Evolutionary conservation across 129 eudicot species (phyloP).

Genomic region (Tagetes erecta): DNA sequence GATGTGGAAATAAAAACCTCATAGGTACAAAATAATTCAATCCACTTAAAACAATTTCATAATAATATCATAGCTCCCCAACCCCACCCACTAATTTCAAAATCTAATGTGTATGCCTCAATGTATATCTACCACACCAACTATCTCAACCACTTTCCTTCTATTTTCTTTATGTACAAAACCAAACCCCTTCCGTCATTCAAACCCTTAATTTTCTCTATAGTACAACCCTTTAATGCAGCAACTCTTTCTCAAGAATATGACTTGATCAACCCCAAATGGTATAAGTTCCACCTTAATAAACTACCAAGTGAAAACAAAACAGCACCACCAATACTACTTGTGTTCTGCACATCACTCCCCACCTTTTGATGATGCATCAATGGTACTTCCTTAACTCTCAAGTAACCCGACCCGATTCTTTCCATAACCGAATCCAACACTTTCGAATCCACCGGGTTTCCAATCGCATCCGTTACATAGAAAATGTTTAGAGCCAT

Average conservation of each 20-base stretch:
- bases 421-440: slow-evolving; percentile 58
- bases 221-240: slow-evolving; percentile 13
- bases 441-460: slow-evolving; percentile 50
- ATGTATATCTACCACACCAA: slow-evolving; percentile 31
- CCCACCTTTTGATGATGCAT: slow-evolving; percentile 44
- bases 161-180: slow-evolving; percentile 27
- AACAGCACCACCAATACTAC: slow-evolving; percentile 59
- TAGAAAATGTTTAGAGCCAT: slow-evolving; percentile 62
- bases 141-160: slow-evolving; percentile 22
- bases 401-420: slow-evolving; percentile 58
- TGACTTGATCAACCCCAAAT: slow-evolving; percentile 78
- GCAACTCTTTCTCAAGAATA: slow-evolving; percentile 42
- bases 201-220: slow-evolving; percentile 12
- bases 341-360: slow-evolving; percentile 33
- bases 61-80: not conserved
- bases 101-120: slow-evolving; percentile 20
- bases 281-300: slow-evolving; percentile 71
- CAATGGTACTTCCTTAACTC: slow-evolving; percentile 72
- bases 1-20: not conserved
- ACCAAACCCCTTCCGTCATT: slow-evolving; percentile 10
- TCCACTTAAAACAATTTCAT: slow-evolving; percentile 19
- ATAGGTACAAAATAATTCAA: slow-evolving; percentile 23
- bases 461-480: slow-evolving; percentile 74
- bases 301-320: slow-evolving; percentile 81
- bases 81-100: slow-evolving; percentile 9